Evolutionary conservation across 495 filamentous ascomycete species (phyloP).

Genomic region (Cenococcum geophilum): DNA sequence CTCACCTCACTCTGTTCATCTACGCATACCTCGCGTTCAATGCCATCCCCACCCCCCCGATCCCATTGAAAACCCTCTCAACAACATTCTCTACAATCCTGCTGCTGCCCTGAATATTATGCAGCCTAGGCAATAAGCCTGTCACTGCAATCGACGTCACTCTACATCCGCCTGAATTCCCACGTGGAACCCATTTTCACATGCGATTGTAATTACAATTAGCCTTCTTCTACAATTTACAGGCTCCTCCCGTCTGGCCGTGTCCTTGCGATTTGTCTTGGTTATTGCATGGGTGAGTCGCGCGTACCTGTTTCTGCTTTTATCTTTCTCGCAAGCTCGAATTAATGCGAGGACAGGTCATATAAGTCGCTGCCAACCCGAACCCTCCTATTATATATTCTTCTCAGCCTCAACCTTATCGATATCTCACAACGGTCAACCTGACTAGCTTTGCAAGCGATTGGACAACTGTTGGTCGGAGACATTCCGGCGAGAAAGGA

Average conservation of each 20-base stretch:
- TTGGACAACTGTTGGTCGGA: not conserved
- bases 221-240: not conserved
- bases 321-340: not conserved
- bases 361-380: not conserved
- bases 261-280: too few species aligned
- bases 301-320: too few species aligned
- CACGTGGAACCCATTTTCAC: not conserved
- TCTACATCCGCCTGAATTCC: not conserved
- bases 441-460: not conserved
- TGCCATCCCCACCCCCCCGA: not conserved
- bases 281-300: too few species aligned
- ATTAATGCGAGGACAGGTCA: not conserved
- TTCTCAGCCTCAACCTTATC: not conserved
- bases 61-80: not conserved
- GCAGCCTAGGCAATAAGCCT: too few species aligned
- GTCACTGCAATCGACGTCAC: not conserved
- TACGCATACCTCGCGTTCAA: not conserved
- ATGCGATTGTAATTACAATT: not conserved
- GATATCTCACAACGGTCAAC: not conserved
- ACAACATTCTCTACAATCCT: not conserved
- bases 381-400: not conserved
- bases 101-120: not conserved
- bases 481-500: not conserved
- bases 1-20: not conserved
- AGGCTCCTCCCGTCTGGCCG: not conserved